These are phyloP conservation scores for Podila epicladia DNA, from an alignment of 192 early-diverging fungal species.

Conservation along the genomic window DNA sequence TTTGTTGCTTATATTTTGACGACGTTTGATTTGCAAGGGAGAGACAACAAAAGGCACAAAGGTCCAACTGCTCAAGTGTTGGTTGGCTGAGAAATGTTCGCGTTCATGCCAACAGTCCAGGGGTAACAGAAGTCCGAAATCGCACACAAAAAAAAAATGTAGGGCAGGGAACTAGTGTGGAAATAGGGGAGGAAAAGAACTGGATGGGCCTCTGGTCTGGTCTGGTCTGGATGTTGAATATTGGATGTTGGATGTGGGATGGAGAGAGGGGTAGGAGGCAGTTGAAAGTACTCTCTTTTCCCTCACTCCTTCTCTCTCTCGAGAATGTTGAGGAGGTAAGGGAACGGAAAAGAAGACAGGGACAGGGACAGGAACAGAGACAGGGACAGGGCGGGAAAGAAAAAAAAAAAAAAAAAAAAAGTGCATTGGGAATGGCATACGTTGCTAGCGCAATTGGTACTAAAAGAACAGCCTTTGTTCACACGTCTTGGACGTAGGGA, in stretches of 20 bases:
- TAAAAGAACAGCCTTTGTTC: too few species aligned
- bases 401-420: neutral
- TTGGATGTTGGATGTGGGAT: too few species aligned
- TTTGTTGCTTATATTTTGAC: neutral
- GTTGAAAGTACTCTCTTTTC: neutral
- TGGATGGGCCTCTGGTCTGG: neutral
- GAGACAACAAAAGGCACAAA: too few species aligned
- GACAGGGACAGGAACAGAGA: neutral
- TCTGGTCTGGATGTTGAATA: too few species aligned
- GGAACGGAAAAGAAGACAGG: neutral
- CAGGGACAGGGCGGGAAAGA: neutral
- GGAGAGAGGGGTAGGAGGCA: too few species aligned
- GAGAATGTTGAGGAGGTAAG: neutral
- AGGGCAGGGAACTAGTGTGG: neutral
- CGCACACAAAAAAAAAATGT: constrained; percentile 5
- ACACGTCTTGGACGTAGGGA: too few species aligned
- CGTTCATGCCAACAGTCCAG: constrained; percentile 20
- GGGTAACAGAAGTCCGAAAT: neutral
- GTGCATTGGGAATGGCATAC: neutral
- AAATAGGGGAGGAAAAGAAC: neutral
- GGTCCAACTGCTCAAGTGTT: neutral
- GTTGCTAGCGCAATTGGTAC: too few species aligned
- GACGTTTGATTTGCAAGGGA: too few species aligned
- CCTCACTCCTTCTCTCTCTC: neutral
- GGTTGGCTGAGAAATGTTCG: neutral